A percentile compares a stretch with the other conserved stretches of the same genome.
Evolutionary conservation across 257 asterid genomes (phyloP).

Genomic region (Coffea canephora): DNA sequence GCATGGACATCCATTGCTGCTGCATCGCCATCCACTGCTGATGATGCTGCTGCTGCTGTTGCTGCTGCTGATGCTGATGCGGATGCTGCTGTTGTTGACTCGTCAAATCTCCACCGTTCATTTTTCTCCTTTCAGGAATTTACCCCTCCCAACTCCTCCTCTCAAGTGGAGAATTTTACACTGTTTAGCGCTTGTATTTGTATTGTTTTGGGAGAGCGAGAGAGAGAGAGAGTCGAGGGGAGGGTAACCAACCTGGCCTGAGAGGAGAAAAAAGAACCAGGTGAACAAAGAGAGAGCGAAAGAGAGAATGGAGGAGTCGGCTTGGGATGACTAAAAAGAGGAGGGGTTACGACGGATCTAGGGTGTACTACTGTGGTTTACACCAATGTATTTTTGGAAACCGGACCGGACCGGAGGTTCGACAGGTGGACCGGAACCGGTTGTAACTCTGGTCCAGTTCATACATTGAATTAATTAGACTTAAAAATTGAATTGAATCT

Average conservation of each 20-base stretch:
- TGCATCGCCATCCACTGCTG: conserved; percentile 93
- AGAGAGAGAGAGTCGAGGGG: conserved; percentile 30
- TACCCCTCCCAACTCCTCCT: conserved; percentile 25
- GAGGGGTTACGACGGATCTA: conserved; percentile 44
- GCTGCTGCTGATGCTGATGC: conserved; percentile 38
- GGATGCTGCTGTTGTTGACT: conserved; percentile 56
- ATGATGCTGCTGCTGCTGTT: conserved; percentile 72
- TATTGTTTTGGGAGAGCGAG: too few relatives aligned
- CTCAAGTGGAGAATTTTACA: conserved; percentile 1
- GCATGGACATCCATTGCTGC: conserved; percentile 98
- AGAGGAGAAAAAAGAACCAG: conserved; percentile 23
- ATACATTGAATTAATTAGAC: too few relatives aligned
- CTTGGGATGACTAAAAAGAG: conserved; percentile 23
- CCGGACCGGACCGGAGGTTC: too few relatives aligned
- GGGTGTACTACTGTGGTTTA: conserved; percentile 53
- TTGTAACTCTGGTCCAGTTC: too few relatives aligned
- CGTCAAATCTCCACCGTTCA: conserved; percentile 78
- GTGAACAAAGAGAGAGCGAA: conserved; percentile 13
- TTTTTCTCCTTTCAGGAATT: conserved; percentile 20
- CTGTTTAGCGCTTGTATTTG: not conserved
- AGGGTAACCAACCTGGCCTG: conserved; percentile 34
- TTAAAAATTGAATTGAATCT: too few relatives aligned
- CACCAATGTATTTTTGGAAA: too few relatives aligned
- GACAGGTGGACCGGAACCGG: too few relatives aligned
- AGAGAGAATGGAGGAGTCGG: conserved; percentile 20